Conservation (phyloP, 257 asterid species). For the Verbena officinalis region DNA sequence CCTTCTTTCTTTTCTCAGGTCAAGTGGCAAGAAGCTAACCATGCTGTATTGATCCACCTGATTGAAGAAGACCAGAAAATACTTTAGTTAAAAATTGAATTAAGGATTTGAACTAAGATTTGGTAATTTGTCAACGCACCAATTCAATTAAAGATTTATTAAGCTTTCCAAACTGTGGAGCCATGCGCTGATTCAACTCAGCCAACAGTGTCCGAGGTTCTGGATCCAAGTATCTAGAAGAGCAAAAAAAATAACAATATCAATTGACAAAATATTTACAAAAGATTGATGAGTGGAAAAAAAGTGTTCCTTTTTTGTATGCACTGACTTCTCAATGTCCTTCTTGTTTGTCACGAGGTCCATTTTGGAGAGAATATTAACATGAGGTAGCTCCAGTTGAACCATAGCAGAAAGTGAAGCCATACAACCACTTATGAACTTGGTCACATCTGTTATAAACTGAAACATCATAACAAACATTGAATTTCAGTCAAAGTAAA, state of each 20-base stretch:
- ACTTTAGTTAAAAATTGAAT: background rate
- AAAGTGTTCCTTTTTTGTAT: slow-evolving; percentile 4
- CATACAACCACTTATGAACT: slow-evolving; percentile 98
- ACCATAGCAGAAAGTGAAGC: slow-evolving; percentile 98
- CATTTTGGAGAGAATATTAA: slow-evolving; percentile 96
- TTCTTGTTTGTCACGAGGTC: slow-evolving; percentile 94
- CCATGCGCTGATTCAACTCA: slow-evolving; percentile 88
- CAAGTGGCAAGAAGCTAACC: slow-evolving; percentile 92
- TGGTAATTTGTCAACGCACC: slow-evolving; percentile 47
- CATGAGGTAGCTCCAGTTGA: slow-evolving; percentile 97
- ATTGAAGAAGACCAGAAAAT: slow-evolving; percentile 9
- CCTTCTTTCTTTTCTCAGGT: slow-evolving; percentile 93
- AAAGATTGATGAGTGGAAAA: slow-evolving; percentile 18
- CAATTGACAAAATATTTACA: slow-evolving; percentile 20
- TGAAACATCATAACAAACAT: slow-evolving; percentile 28
- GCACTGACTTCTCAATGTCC: slow-evolving; percentile 83
- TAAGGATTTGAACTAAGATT: background rate
- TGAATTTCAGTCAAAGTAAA: slow-evolving; percentile 24
- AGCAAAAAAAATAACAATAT: slow-evolving; percentile 27
- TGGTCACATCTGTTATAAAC: slow-evolving; percentile 98
- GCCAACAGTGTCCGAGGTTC: slow-evolving; percentile 75
- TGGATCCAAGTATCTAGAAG: slow-evolving; percentile 77
- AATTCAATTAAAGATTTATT: slow-evolving; percentile 82
- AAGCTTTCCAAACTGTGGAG: slow-evolving; percentile 84
- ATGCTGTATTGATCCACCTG: slow-evolving; percentile 95